Percentiles rank a stretch among this genome's conserved stretches.
Evolutionary conservation across 192 early-diverging fungal species (phyloP).

Genomic region (Jimgerdemannia flammicorona): DNA sequence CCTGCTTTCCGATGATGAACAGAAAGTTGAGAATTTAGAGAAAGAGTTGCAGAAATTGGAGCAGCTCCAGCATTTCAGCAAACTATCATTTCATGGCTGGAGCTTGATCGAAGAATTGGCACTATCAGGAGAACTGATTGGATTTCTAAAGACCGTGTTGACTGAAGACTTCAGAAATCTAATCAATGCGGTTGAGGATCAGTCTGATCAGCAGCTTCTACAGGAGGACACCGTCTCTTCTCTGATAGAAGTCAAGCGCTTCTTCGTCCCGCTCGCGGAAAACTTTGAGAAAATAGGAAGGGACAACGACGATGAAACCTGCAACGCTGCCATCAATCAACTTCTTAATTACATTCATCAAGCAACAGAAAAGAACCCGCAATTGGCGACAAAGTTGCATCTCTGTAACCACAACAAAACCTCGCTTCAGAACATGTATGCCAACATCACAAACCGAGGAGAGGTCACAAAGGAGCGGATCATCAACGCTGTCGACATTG

Average conservation of each 20-base stretch:
- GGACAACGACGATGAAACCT: no score
- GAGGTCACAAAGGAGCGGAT: slow-evolving; percentile 18
- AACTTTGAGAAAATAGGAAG: no score
- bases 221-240: background rate
- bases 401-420: background rate
- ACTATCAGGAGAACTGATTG: background rate
- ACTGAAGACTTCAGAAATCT: background rate
- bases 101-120: background rate
- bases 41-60: background rate
- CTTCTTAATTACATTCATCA: no score
- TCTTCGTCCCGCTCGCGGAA: no score
- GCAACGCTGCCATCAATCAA: no score
- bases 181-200: slow-evolving; percentile 4
- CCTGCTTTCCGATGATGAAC: background rate
- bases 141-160: background rate
- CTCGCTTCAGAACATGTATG: slow-evolving; percentile 6
- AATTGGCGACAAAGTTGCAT: background rate
- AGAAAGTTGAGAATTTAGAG: background rate
- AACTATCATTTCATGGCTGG: background rate
- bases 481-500: slow-evolving; percentile 2
- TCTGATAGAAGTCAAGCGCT: no score
- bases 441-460: slow-evolving; percentile 7
- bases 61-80: background rate
- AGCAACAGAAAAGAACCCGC: background rate
- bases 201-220: slow-evolving; percentile 4